Evolutionary conservation across 345 rosid species (phyloP), one percentile per base, ranked within the genome.

Genomic region (Euclidium syriacum): DNA sequence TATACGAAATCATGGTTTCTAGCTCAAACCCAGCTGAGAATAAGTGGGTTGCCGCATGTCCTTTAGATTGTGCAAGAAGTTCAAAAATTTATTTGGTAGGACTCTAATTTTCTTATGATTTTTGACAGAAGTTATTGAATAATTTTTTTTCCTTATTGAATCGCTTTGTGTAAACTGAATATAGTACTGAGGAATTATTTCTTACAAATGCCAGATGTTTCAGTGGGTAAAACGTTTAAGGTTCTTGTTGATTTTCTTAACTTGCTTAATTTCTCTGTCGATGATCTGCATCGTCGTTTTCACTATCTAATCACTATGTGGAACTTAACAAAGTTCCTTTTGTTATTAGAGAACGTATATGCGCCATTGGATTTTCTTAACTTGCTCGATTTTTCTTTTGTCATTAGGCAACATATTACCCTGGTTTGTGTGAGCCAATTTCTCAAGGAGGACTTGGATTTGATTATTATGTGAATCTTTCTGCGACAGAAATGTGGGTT

Each of bases 361-460:
- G n/a, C n/a, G n/a, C n/a, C n/a, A n/a, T n/a, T n/a, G n/a, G n/a
- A n/a, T n/a, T n/a, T n/a, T n/a, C n/a, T n/a, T n/a, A n/a, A n/a
- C n/a, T n/a, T n/a, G n/a, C n/a, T n/a, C n/a, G n/a, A n/a, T n/a
- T n/a, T 23, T 35, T 15, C 25, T 34, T 72, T 69, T 25, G 40
- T 70, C 61, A 60, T 40, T 75, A 89, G 98, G 84, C 83, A 58
- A 81, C 98, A 39, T 84, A 63, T 70, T 92, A 92, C 80, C 98
- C 98, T 68, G 98, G 98, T 58, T 72, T 87, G 49, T 89, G 96
- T 52, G 98, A 92, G 43, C 88, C 95, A 66, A 78, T 83, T 59
- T 79, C 96, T 12, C 94, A 85, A 76, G 96, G 98, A 47, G 98
- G 98, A 52, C 73, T 92, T 68, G 96, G 98, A 65, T 92, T 92